Evolutionary conservation across 768 basidiomycete species (phyloP), one percentile per base, ranked within the genome.

Genomic region (Pholiota microspora): DNA sequence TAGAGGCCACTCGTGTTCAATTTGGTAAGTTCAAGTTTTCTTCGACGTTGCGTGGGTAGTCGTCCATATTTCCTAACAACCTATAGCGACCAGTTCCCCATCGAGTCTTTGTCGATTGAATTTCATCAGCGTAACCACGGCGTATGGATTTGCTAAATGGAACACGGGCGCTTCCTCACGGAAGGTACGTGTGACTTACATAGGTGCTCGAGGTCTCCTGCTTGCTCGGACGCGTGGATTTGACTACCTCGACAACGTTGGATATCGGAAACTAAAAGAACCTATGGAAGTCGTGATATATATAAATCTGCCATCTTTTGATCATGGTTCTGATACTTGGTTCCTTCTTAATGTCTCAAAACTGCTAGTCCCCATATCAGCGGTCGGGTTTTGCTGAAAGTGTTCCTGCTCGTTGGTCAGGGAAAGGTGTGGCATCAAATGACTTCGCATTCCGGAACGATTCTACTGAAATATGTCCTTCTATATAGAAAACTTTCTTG

Each of bases 301-400:
- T 6, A 23, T 42, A 42, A 16, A 6, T 15, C 21, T 21, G 40
- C 23, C 23, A 16, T 23, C 40, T 7, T 42, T 42, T 42, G 10
- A 21, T 42, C 40, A 42, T 42, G 40, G 40, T 42, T 16, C 21
- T 42, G 16, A 16, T 42, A 16, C 21, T 42, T 21, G 40, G 40
- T 42, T 42, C 13, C 8, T 36, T 16, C 13, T 36, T 15, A 18
- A 18, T 3, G 35, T 40, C 38, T 21, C 16, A 21, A 42, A 42
- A 42, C 40, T 42, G 40, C n/a, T 42, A 42, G 40, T 42, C 23
- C 40, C 40, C 40, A 42, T 42, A 42, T 42, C 40, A 42, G 40
- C 40, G 23, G 40, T 42, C 29, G 23, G 12, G 18, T 23, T 42
- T 10, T 42, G 40, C 40, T 42, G 40, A 5, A 42, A 9, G 12